Evolutionary conservation across 176 grass and related monocot species (phyloP).

Genomic region (Oryza brachyantha): DNA sequence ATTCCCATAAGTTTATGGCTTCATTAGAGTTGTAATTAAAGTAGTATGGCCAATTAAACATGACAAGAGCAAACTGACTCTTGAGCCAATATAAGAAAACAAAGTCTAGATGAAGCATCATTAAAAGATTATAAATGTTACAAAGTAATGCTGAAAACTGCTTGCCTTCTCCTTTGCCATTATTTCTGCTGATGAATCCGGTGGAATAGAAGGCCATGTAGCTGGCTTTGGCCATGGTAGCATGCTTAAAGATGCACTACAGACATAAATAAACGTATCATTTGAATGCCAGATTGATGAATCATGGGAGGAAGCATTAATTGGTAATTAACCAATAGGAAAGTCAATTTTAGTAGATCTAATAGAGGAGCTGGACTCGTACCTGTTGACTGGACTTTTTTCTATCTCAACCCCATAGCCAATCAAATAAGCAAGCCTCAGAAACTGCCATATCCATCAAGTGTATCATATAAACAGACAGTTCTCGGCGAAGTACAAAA

Average conservation of each 20-base stretch:
- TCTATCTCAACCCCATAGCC: conserved; percentile 96
- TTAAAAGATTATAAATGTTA: conserved; percentile 40
- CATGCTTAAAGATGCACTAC: conserved; percentile 97
- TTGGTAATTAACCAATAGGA: not conserved
- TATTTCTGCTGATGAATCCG: conserved; percentile 76
- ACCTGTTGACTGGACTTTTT: conserved; percentile 95
- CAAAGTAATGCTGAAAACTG: conserved; percentile 27
- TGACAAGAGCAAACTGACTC: conserved; percentile 5
- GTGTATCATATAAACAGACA: conserved; percentile 19
- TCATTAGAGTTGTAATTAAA: not conserved
- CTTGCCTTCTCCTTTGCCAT: conserved; percentile 96
- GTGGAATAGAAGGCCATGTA: conserved; percentile 87
- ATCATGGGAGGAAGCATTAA: conserved; percentile 14
- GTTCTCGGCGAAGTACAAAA: conserved; percentile 14
- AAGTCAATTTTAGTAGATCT: conserved; percentile 12
- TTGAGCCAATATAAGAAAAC: conserved; percentile 22
- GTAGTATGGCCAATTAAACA: conserved; percentile 16
- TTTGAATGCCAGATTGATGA: conserved; percentile 7
- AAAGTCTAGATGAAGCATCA: conserved; percentile 37
- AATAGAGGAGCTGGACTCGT: conserved; percentile 33
- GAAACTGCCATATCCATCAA: conserved; percentile 64
- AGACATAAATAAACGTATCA: conserved; percentile 22
- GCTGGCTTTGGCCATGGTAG: conserved; percentile 97
- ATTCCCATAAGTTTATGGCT: not conserved
- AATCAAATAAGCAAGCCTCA: conserved; percentile 98